A percentile compares a stretch with the other conserved stretches of the same genome.
Conservation (phyloP, 129 eudicot genomes). For the Helichrysum umbraculigerum region DNA sequence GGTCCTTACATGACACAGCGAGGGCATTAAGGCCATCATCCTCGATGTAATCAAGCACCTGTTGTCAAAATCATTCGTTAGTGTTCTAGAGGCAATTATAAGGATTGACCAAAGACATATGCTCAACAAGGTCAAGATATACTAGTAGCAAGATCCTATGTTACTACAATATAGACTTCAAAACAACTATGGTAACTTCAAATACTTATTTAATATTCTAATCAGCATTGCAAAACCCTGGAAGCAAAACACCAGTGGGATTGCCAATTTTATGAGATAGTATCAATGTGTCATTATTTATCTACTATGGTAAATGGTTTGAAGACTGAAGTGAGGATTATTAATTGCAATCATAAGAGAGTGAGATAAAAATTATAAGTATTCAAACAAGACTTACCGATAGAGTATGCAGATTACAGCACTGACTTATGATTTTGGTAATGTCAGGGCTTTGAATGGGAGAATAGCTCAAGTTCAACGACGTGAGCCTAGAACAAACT, state of each 20-base stretch:
- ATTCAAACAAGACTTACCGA: constrained; percentile 39
- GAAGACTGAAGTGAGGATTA: not conserved
- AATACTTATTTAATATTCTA: not conserved
- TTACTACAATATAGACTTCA: not conserved
- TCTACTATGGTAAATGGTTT: not conserved
- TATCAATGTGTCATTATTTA: not conserved
- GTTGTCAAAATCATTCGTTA: not conserved
- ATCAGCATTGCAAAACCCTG: not conserved
- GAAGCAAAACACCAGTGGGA: not conserved
- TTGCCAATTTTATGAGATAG: not conserved
- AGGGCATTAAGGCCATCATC: constrained; percentile 68
- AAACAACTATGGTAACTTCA: not conserved
- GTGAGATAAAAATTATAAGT: not conserved
- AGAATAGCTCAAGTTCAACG: constrained; percentile 71
- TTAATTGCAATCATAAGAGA: not conserved
- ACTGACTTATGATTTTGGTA: constrained; percentile 58
- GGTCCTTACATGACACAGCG: constrained; percentile 63
- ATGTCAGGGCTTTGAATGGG: constrained; percentile 63
- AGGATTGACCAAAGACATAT: not conserved
- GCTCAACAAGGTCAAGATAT: not conserved
- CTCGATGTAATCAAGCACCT: constrained; percentile 66
- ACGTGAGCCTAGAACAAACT: constrained; percentile 65
- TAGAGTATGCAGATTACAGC: constrained; percentile 61
- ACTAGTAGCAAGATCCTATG: not conserved
- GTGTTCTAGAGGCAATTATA: not conserved